Base-by-base conservation (phyloP, 2,329 filamentous ascomycete species). In the Fusarium chlamydosporum region DNA sequence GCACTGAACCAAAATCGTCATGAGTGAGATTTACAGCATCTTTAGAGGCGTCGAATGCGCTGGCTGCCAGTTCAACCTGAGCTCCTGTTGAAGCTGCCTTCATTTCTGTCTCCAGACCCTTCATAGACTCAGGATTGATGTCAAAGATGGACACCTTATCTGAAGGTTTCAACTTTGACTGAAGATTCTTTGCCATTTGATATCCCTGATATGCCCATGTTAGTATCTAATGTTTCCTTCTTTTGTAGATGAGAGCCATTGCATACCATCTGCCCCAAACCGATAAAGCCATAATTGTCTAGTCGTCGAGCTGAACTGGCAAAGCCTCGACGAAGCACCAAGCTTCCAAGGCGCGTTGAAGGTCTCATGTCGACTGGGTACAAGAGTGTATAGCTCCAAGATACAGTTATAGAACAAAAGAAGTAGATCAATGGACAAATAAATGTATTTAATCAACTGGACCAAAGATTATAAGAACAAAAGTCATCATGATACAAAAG, bases 141-240 rank as follows among this genome's bases (percentile, higher is more conserved):
- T 89, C 87, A 70, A 85, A 88, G 58, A 89, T 77, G 56, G 79
- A 80, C 43, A 89, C 72, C 43, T 80, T 83, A 75, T 89, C 86
- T 42, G 74, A 78, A 1, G 85, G 78, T 29, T 79, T 74, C 34
- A 89, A 80, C 76, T 87, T 88, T 33, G 84, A 80, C 75, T 87
- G 86, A 6, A 89, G 82, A 75, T 89, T 89, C 78, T 83, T 85
- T 65, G 86, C 87, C 87, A 89, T 89, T 79, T 88, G 86, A 72
- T 85, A 88, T 41, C 87, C 87, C 86, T 88, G 50, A 7, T 41
- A 5, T 23, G 4, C 13, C 13, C 6, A 6, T 31, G 8, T 65
- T 15, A 65, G 53, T 23, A 13, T 29, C 11, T 26, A 4, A 16
- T 5, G 26, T 9, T 6, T 16, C 16, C 16, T 9, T 10, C 47